Evolutionary conservation across 2,329 filamentous ascomycete species (phyloP).

Genomic region (Lachnellula cervina): DNA sequence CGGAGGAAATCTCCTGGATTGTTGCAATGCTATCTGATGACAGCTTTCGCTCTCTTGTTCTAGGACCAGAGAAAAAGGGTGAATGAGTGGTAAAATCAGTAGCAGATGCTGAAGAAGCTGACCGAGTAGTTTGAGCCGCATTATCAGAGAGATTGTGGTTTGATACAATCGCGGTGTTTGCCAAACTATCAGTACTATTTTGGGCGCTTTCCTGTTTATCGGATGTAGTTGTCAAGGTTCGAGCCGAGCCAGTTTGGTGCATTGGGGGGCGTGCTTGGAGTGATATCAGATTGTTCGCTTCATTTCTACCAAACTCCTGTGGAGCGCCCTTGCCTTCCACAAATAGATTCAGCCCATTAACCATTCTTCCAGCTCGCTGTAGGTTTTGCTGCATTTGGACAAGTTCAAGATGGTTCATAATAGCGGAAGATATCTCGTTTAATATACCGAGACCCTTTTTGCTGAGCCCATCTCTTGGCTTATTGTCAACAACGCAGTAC

Average conservation of each 20-base stretch:
- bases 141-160: neutral
- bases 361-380: conserved; percentile 47
- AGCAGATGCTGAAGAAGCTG: neutral
- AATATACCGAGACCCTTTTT: conserved; percentile 46
- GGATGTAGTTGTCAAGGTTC: neutral
- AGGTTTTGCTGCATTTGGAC: conserved; percentile 46
- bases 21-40: neutral
- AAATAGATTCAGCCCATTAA: conserved; percentile 47
- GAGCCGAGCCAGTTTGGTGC: neutral
- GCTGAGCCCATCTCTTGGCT: conserved; percentile 46
- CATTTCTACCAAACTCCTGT: conserved; percentile 9
- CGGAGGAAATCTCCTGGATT: neutral
- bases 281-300: neutral
- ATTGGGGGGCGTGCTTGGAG: neutral
- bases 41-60: neutral
- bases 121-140: neutral
- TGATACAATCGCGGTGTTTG: no score
- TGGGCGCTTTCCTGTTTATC: no score
- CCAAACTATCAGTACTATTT: no score
- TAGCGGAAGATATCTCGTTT: conserved; percentile 48
- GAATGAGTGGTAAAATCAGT: no score
- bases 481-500: conserved; percentile 54
- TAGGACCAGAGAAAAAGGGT: no score
- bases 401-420: conserved; percentile 57
- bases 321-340: conserved; percentile 42